phyloP scores from a whole-genome alignment of 495 filamentous ascomycete genomes.

The Xylaria palmicola region DNA sequence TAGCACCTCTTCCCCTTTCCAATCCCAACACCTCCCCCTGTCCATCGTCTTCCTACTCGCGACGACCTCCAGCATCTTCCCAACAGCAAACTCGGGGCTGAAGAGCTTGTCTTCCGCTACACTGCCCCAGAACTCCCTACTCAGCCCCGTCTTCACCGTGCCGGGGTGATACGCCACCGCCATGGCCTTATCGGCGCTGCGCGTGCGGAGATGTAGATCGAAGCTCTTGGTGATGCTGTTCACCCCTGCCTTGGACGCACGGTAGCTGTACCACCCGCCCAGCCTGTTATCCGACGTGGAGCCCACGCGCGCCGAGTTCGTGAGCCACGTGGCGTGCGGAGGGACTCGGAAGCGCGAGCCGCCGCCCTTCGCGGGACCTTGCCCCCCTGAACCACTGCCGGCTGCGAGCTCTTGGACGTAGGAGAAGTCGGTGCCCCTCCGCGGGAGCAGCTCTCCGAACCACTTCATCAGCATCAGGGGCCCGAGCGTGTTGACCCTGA shows the following conservation, averaged over 20 bases:
- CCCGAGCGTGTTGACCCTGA: conserved; percentile 69
- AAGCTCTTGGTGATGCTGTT: conserved; percentile 70
- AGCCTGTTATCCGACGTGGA: conserved; percentile 65
- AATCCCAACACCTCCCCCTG: conserved; percentile 75
- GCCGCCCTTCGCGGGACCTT: not conserved
- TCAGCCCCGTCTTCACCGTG: conserved; percentile 75
- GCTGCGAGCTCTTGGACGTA: conserved; percentile 18
- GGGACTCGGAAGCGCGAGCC: not conserved
- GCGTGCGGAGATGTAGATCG: conserved; percentile 61
- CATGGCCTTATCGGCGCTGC: conserved; percentile 58
- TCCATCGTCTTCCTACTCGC: conserved; percentile 44
- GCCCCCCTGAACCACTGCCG: not conserved
- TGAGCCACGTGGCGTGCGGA: conserved; percentile 59
- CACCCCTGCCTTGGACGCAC: conserved; percentile 69
- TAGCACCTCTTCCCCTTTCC: conserved; percentile 66
- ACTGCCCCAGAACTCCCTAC: conserved; percentile 65
- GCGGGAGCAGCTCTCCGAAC: conserved; percentile 65
- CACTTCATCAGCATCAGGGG: conserved; percentile 75
- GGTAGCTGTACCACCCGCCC: conserved; percentile 77
- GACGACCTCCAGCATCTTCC: conserved; percentile 56
- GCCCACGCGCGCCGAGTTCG: conserved; percentile 76
- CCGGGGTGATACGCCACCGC: conserved; percentile 77
- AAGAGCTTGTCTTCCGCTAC: conserved; percentile 62
- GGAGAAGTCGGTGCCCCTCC: conserved; percentile 35
- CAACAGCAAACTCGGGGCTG: conserved; percentile 59